Percentiles rank a stretch among this genome's conserved stretches.
These are phyloP conservation scores for Cicer pinnatifidum DNA, from an alignment of 306 rosid genomes.

Conservation along the genomic window DNA sequence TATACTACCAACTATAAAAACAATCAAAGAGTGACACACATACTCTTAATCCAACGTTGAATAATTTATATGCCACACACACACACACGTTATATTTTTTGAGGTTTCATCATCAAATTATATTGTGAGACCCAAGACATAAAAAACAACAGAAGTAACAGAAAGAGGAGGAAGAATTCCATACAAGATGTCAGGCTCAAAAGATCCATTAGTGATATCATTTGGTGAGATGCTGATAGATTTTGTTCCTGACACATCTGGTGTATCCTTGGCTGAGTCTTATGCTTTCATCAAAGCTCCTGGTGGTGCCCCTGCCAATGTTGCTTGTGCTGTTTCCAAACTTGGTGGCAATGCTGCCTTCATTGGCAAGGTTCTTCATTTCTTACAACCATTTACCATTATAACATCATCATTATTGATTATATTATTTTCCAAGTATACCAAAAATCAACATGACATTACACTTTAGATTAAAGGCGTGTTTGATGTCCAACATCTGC, in stretches of 20 bases:
- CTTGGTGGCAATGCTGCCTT: slow-evolving; percentile 73
- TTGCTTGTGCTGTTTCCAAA: slow-evolving; percentile 69
- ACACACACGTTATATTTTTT: neutral
- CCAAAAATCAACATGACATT: neutral
- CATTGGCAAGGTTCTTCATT: slow-evolving; percentile 59
- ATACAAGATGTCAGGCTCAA: slow-evolving; percentile 48
- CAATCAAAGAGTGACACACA: too few relatives aligned
- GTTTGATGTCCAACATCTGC: too few relatives aligned
- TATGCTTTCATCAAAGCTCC: slow-evolving; percentile 65
- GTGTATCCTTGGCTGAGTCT: slow-evolving; percentile 73
- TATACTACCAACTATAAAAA: too few relatives aligned
- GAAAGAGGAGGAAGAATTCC: neutral
- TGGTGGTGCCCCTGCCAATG: slow-evolving; percentile 83
- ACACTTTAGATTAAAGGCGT: too few relatives aligned
- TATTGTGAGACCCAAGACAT: slow-evolving; percentile 18
- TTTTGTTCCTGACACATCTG: slow-evolving; percentile 65
- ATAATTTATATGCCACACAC: neutral
- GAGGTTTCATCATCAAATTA: slow-evolving; percentile 16
- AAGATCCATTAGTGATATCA: slow-evolving; percentile 49
- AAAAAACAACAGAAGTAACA: neutral
- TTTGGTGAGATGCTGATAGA: slow-evolving; percentile 81
- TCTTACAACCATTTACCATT: neutral
- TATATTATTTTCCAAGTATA: neutral
- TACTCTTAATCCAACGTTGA: neutral
- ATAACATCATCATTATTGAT: neutral